A percentile compares a stretch with the other conserved stretches of the same genome.
phyloP scores from a whole-genome alignment of 2,329 filamentous ascomycete species.

The Pyricularia pennisetigena region DNA sequence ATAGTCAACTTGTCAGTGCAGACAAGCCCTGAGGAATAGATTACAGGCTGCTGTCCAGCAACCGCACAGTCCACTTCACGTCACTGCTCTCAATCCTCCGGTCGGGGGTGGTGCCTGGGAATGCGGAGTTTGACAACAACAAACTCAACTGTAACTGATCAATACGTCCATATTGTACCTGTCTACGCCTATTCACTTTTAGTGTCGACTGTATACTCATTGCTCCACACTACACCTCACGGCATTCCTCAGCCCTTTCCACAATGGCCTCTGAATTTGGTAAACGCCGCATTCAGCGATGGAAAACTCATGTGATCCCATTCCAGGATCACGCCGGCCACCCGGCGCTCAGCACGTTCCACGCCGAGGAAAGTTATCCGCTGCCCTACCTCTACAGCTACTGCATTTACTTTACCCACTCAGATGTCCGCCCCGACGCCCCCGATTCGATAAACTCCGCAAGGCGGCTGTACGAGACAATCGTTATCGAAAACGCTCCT shows the following conservation, averaged over 20 bases:
- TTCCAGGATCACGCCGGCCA: background rate
- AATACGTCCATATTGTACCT: too few relatives aligned
- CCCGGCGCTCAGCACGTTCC: background rate
- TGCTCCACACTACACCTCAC: background rate
- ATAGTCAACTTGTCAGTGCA: too few relatives aligned
- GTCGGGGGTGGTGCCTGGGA: too few relatives aligned
- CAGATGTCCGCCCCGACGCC: background rate
- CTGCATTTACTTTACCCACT: background rate
- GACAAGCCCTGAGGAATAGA: too few relatives aligned
- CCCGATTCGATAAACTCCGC: background rate
- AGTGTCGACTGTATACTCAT: background rate
- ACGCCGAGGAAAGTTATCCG: background rate
- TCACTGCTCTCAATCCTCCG: too few relatives aligned
- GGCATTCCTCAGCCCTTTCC: background rate
- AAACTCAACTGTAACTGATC: too few relatives aligned
- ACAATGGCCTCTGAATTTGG: background rate
- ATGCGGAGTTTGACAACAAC: too few relatives aligned
- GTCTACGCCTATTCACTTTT: background rate
- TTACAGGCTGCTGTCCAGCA: too few relatives aligned
- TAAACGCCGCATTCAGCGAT: background rate
- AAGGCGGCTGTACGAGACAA: background rate
- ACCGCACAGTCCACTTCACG: too few relatives aligned
- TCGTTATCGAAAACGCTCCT: background rate
- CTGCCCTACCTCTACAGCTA: conserved; percentile 1
- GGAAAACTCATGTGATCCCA: background rate